Conservation (phyloP, 2,329 filamentous ascomycete genomes). For the Neonectria coccinea region DNA sequence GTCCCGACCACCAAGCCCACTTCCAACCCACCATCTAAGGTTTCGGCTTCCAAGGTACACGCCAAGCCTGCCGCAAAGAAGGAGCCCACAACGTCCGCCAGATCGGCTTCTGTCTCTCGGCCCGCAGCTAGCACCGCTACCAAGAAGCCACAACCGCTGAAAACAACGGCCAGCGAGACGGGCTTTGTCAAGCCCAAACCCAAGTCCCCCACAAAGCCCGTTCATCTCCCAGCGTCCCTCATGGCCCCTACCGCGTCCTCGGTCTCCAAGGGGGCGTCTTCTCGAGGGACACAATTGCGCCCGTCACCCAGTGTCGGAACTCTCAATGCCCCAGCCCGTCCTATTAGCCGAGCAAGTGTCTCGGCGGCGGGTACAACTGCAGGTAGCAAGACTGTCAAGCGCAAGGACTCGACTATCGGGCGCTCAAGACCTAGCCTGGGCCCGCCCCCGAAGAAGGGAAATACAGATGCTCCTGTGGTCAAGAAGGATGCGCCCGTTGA, state of each 20-base stretch:
- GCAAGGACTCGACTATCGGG: conserved; percentile 59
- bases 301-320: conserved; percentile 52
- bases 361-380: conserved; percentile 46
- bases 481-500: conserved; percentile 69
- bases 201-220: conserved; percentile 76
- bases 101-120: conserved; percentile 44
- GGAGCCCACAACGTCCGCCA: conserved; percentile 46
- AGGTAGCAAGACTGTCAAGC: conserved; percentile 52
- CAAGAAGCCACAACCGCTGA: conserved; percentile 59
- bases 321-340: conserved; percentile 52
- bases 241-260: conserved; percentile 78
- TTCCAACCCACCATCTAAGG: conserved; percentile 43
- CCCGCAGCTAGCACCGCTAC: conserved; percentile 48
- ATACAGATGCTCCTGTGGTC: conserved; percentile 47
- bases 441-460: conserved; percentile 66
- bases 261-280: conserved; percentile 65
- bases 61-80: conserved; percentile 49
- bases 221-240: conserved; percentile 74
- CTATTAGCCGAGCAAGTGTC: conserved; percentile 60
- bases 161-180: conserved; percentile 54
- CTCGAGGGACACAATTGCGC: conserved; percentile 41
- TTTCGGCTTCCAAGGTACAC: conserved; percentile 41
- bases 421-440: conserved; percentile 66
- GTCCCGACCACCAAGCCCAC: conserved; percentile 43
- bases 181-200: conserved; percentile 69